Base-by-base conservation (phyloP, 345 rosid species). In the Geranium brycei region DNA sequence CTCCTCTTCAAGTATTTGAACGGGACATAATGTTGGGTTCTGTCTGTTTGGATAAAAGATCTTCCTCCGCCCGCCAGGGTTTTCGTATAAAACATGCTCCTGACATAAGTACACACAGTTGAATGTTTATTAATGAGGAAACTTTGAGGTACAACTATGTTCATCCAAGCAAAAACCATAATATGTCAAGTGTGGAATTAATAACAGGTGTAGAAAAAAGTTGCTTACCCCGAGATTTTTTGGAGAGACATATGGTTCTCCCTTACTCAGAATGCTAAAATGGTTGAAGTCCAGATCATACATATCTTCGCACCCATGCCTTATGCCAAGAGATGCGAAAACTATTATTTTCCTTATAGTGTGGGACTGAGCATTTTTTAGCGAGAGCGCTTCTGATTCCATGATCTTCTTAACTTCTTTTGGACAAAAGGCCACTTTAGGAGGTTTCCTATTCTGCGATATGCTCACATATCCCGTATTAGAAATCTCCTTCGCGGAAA, bases 261-360 rank as follows among this genome's bases (percentile, higher is more conserved):
- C 88, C 72, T 78, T 84, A 65, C 74, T 71, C 58, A 72, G 63
- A 63, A 84, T 78, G 66, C 72, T 79, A 56, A 84, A 81, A 71
- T 84, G 88, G 58, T 71, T 77, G 77, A 81, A 79, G 67, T 84
- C 84, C 31, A 84, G 59, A 60, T 81, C 88, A 10, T 74, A 65
- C 72, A 79, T 75, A 40, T 84, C 85, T 63, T 81, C 88, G 67
- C 79, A 79, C 14, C 88, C 88, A 61, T 81, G 82, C 73, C 77
- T 74, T 63, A 77, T 79, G 41, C 85, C 78, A 5, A 84, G 81
- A 51, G 80, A 81, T 4, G 84, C 69, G 31, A 84, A 84, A 19
- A 76, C 82, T 60, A 81, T 68, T 57, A 84, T 79, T 69, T 81
- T 81, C 66, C 88, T 79, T 58, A 79, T 77, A 58, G 88, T 79